A percentile compares a stretch with the other conserved stretches of the same genome.
phyloP scores from a whole-genome alignment of 2,329 filamentous ascomycete species.

The Aulographum hederae region DNA sequence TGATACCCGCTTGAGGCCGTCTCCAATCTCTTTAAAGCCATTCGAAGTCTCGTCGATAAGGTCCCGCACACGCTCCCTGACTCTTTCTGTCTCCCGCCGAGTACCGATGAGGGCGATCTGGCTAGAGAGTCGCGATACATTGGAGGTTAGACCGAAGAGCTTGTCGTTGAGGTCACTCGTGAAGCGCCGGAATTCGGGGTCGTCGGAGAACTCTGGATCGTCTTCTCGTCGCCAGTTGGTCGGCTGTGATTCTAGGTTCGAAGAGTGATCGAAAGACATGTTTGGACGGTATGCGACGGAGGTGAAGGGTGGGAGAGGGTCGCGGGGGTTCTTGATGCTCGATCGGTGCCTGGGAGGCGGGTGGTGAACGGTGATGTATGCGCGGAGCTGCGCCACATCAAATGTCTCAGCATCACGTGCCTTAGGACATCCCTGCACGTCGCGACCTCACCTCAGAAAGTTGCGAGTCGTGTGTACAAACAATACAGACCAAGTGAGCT shows the following conservation, averaged over 20 bases:
- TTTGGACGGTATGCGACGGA: too few species aligned
- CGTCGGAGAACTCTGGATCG: slow-evolving; percentile 65
- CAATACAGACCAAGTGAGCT: too few species aligned
- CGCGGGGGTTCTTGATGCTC: too few species aligned
- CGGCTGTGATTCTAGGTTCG: slow-evolving; percentile 64
- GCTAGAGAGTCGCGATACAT: slow-evolving; percentile 67
- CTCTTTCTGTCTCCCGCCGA: slow-evolving; percentile 74
- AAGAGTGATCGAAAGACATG: slow-evolving; percentile 88
- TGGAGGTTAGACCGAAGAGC: slow-evolving; percentile 74
- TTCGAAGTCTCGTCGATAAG: slow-evolving; percentile 72
- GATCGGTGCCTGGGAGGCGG: too few species aligned
- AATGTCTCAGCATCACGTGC: too few species aligned
- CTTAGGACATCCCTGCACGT: too few species aligned
- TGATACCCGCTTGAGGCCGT: slow-evolving; percentile 84
- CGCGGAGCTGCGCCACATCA: too few species aligned
- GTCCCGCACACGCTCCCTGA: slow-evolving; percentile 78
- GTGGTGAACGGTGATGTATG: too few species aligned
- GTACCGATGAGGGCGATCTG: slow-evolving; percentile 78
- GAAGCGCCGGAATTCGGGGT: slow-evolving; percentile 76
- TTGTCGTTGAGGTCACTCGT: slow-evolving; percentile 72
- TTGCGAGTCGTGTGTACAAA: too few species aligned
- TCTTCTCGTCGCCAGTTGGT: slow-evolving; percentile 48
- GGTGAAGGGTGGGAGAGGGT: too few species aligned
- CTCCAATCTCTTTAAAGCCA: slow-evolving; percentile 79
- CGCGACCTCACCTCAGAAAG: too few species aligned